phyloP scores from a whole-genome alignment of 352 stramenopile genomes.

The Globisporangium alternatum region DNA sequence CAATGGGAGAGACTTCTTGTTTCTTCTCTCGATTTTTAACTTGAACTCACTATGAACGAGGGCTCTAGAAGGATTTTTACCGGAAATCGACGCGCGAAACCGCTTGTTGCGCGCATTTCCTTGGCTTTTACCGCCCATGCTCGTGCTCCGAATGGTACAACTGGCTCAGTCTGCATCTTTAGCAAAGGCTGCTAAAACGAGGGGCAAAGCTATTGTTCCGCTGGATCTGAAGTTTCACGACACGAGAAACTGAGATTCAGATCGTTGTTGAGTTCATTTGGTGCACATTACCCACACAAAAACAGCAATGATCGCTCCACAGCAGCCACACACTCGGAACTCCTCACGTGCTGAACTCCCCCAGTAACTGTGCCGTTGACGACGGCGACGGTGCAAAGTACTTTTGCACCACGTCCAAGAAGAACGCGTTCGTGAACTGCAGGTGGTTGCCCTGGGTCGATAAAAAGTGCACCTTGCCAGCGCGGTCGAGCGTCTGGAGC shows the following conservation, averaged over 20 bases:
- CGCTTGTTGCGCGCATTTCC: background rate
- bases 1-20: background rate
- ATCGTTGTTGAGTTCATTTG: background rate
- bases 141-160: too few species aligned
- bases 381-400: slow-evolving; percentile 47
- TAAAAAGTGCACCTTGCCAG: slow-evolving; percentile 89
- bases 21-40: background rate
- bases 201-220: background rate
- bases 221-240: background rate
- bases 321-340: background rate
- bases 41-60: slow-evolving; percentile 1
- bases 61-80: background rate
- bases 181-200: background rate
- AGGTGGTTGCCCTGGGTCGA: slow-evolving; percentile 90
- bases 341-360: background rate
- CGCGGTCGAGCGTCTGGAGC: slow-evolving; percentile 79
- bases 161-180: too few species aligned
- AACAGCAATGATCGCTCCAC: background rate
- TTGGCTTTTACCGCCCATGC: background rate
- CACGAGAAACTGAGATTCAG: background rate
- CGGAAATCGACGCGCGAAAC: slow-evolving; percentile 4
- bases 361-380: background rate
- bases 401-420: slow-evolving; percentile 79
- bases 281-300: background rate
- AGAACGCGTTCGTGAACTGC: slow-evolving; percentile 80